Base-by-base conservation (phyloP, 306 rosid genomes). In the Mimosa pudica region DNA sequence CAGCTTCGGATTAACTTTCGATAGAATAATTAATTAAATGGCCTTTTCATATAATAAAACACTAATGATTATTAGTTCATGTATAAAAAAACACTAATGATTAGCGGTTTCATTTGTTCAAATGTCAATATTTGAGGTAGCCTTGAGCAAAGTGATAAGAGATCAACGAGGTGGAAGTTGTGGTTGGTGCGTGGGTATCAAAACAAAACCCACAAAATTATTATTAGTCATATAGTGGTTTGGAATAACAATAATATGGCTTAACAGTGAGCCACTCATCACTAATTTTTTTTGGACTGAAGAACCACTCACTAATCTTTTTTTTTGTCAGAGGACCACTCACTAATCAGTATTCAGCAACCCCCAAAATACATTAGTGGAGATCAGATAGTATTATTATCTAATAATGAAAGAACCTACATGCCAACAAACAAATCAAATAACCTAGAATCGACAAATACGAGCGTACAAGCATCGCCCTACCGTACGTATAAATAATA, bases 141-240 rank as follows among this genome's bases (percentile, higher is more conserved):
- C 60, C 16, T 33, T 47, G 16, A 10, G 30, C 46, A 30, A 61
- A 76, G 42, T 10, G 42, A 61, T 67, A 63, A 3, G 35, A 9
- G 63, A 57, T 2, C 1, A 63, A 38, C 42, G 57, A 63, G 36
- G 41, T 14, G 38, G 44, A 49, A 24, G 36, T 42, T 55, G 20
- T 76, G 17, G 35, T 55, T 14, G 81, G 51, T 13, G 61, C 24
- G 49, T 5, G 51, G 42, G 77, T 77, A 73, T 81, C 71, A 7
- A 66, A 72, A 38, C 60, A 18, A 52, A 52, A 16, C 60, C 60
- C 60, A 16, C 9, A 52, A 52, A 52, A 52, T 16, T 52, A 6
- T 17, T 16, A 16, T 52, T 16, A 52, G 8, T 20, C 60, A 8
- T 16, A 7, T 52, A 9, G 60, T 17, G 20, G 60, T 52, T 71